Evolutionary conservation across 2,329 filamentous ascomycete genomes (phyloP).

Genomic region (Fusarium euwallaceae): DNA sequence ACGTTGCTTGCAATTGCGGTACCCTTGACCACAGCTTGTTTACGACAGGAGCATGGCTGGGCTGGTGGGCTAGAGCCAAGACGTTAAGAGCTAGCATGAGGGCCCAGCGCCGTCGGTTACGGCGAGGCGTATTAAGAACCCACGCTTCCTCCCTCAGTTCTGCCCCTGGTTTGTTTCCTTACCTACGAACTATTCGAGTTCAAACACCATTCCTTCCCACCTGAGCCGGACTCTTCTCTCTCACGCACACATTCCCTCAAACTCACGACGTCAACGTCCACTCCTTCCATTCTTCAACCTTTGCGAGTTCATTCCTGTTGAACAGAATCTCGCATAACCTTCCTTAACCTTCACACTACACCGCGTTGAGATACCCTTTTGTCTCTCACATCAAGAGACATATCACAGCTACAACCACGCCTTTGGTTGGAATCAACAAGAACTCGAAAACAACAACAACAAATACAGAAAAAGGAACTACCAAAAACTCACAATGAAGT

Average conservation of each 20-base stretch:
- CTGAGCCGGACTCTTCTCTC: slow-evolving; percentile 49
- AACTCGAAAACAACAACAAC: slow-evolving; percentile 25
- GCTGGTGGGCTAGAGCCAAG: slow-evolving; percentile 37
- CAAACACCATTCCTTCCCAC: slow-evolving; percentile 46
- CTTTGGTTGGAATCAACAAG: slow-evolving; percentile 34
- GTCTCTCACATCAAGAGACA: slow-evolving; percentile 30
- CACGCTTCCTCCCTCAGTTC: slow-evolving; percentile 42
- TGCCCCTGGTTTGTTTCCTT: slow-evolving; percentile 37
- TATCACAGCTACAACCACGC: slow-evolving; percentile 37
- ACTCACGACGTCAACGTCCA: slow-evolving; percentile 39
- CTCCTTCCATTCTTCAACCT: slow-evolving; percentile 40
- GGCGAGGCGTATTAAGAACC: slow-evolving; percentile 45
- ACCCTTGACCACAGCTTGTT: slow-evolving; percentile 22
- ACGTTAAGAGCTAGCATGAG: slow-evolving; percentile 40
- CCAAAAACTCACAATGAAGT: slow-evolving; percentile 58
- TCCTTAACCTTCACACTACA: slow-evolving; percentile 33
- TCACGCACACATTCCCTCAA: slow-evolving; percentile 44
- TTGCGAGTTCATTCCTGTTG: slow-evolving; percentile 47
- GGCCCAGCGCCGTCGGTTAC: slow-evolving; percentile 34
- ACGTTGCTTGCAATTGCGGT: slow-evolving; percentile 22
- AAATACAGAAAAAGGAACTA: slow-evolving; percentile 18
- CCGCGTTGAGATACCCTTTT: slow-evolving; percentile 44
- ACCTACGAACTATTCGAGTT: slow-evolving; percentile 44
- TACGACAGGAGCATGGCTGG: slow-evolving; percentile 35
- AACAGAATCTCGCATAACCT: slow-evolving; percentile 43